Conservation (phyloP, 345 rosid genomes). For the Cardamine occulta region DNA sequence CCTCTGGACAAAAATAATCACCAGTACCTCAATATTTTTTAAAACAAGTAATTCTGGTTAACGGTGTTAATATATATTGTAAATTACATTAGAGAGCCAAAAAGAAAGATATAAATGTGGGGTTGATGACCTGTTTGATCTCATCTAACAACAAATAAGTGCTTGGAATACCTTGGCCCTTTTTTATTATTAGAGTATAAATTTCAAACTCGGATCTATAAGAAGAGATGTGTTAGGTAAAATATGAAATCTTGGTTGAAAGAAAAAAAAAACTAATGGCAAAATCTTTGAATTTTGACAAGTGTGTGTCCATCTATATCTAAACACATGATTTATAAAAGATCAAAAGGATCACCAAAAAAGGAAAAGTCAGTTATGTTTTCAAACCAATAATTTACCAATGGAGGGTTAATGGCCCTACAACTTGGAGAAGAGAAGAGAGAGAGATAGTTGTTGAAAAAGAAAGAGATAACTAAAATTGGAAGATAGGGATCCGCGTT, state of each 20-base stretch:
- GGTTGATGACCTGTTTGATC: too few relatives aligned
- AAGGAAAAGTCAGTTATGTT: slow-evolving; percentile 37
- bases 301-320: slow-evolving; percentile 37
- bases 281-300: slow-evolving; percentile 35
- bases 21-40: too few relatives aligned
- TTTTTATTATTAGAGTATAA: background rate
- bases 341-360: slow-evolving; percentile 41
- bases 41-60: too few relatives aligned
- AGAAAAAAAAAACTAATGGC: background rate
- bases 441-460: slow-evolving; percentile 9
- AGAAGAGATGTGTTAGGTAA: slow-evolving; percentile 26
- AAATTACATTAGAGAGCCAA: too few relatives aligned
- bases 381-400: slow-evolving; percentile 32
- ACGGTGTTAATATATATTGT: too few relatives aligned
- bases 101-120: too few relatives aligned
- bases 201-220: slow-evolving; percentile 1
- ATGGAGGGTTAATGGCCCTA: slow-evolving; percentile 31
- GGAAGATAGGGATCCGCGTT: slow-evolving; percentile 47
- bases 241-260: slow-evolving; percentile 15
- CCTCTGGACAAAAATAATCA: too few relatives aligned
- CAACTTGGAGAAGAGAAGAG: slow-evolving; percentile 31
- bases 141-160: slow-evolving; percentile 17
- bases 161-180: background rate
- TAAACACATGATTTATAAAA: slow-evolving; percentile 36
- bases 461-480: slow-evolving; percentile 15